Conservation (phyloP, 2,329 filamentous ascomycete species). For the Emydomyces testavorans region DNA sequence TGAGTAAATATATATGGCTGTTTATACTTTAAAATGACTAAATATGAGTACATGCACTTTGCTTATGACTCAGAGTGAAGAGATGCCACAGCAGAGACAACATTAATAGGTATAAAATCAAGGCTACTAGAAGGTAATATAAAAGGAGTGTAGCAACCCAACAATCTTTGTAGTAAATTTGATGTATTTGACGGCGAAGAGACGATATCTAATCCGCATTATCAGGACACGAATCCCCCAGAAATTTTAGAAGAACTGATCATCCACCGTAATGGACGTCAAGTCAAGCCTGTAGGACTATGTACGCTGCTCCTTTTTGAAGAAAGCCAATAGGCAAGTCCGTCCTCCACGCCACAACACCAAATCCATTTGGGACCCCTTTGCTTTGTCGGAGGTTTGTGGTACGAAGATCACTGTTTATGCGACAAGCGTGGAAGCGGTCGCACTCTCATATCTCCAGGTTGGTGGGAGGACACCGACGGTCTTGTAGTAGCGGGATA, state of each 20-base stretch:
- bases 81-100: not conserved
- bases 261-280: no score
- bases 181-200: constrained; percentile 1
- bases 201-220: not conserved
- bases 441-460: constrained; percentile 98
- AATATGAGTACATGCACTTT: no score
- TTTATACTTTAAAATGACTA: no score
- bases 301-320: not conserved
- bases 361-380: constrained; percentile 10
- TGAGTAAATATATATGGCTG: no score
- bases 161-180: not conserved
- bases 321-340: not conserved
- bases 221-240: not conserved
- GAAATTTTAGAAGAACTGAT: not conserved
- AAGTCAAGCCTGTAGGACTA: no score
- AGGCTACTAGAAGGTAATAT: not conserved
- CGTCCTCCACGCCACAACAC: constrained; percentile 13
- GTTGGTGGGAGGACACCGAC: constrained; percentile 72
- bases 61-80: not conserved
- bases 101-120: not conserved
- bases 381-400: constrained; percentile 1
- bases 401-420: constrained; percentile 43
- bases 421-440: constrained; percentile 84
- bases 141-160: not conserved
- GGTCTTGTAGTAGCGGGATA: constrained; percentile 99